Conservation (phyloP, 495 filamentous ascomycete genomes). For the Penicillium cinerascens region DNA sequence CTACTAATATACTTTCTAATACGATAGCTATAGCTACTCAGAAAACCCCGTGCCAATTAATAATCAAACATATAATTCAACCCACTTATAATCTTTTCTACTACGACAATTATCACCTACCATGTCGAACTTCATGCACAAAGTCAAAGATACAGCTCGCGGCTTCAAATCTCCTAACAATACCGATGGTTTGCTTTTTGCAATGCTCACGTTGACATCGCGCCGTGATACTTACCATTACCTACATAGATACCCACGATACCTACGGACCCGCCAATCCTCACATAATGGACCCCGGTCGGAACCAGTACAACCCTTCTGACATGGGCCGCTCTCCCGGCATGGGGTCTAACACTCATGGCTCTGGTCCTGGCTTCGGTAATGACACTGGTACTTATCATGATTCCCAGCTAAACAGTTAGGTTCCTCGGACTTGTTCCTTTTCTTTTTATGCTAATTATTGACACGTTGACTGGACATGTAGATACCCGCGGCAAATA, state of each 20-base stretch:
- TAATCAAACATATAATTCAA: background rate
- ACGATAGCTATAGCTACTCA: background rate
- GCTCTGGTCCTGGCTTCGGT: background rate
- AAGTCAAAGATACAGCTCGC: slow-evolving; percentile 46
- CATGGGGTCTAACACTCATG: slow-evolving; percentile 5
- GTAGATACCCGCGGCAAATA: slow-evolving; percentile 6
- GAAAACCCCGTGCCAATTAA: background rate
- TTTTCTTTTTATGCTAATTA: background rate
- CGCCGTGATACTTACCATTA: too few relatives aligned
- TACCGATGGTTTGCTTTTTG: too few relatives aligned
- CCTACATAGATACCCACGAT: background rate
- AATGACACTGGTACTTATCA: too few relatives aligned
- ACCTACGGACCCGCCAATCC: slow-evolving; percentile 3
- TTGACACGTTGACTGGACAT: background rate
- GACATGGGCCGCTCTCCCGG: too few relatives aligned
- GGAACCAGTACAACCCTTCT: slow-evolving; percentile 1
- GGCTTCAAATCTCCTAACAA: background rate
- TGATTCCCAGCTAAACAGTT: too few relatives aligned
- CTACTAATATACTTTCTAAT: background rate
- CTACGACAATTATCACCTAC: slow-evolving; percentile 24
- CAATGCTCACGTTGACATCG: too few relatives aligned
- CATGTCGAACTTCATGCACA: slow-evolving; percentile 64
- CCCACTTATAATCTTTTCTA: background rate
- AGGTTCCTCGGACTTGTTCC: too few relatives aligned
- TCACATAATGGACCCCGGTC: background rate